phyloP scores from a whole-genome alignment of 352 stramenopile species.

The Phytopythium sindhum region DNA sequence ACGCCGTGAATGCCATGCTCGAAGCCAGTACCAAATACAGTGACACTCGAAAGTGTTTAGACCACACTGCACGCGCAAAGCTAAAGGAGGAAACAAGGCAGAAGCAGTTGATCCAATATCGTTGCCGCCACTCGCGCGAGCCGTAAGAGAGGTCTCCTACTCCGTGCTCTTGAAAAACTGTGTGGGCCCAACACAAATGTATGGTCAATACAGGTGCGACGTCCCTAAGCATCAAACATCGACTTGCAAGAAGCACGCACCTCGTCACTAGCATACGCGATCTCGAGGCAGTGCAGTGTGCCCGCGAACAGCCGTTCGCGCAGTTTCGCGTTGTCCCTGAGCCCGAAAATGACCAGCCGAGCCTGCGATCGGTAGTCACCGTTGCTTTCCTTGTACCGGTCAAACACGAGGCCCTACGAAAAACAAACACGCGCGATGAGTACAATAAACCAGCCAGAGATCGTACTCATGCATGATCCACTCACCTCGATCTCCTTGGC shows the following conservation, averaged over 20 bases:
- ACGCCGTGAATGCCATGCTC: not conserved
- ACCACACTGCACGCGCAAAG: not conserved
- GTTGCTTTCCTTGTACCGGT: constrained; percentile 78
- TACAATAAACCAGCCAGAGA: not conserved
- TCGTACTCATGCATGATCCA: not conserved
- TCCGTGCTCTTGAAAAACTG: constrained; percentile 44
- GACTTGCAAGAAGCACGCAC: constrained; percentile 24
- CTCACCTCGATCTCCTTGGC: constrained; percentile 73
- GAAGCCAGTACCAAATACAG: not conserved
- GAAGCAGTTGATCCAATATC: not conserved
- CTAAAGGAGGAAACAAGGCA: not conserved
- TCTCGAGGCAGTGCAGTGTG: constrained; percentile 60
- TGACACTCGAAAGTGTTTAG: not conserved
- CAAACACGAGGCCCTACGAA: constrained; percentile 58
- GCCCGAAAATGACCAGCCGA: constrained; percentile 74
- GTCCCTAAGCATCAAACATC: constrained; percentile 20
- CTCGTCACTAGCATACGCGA: constrained; percentile 69
- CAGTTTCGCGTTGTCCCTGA: constrained; percentile 64
- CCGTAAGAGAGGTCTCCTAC: constrained; percentile 6
- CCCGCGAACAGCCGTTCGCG: constrained; percentile 64
- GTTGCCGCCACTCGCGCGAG: not conserved
- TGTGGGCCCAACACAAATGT: not conserved
- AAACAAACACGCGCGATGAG: constrained; percentile 11
- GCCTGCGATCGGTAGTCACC: constrained; percentile 73
- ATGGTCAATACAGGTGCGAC: not conserved